Percentiles rank a stretch among this genome's conserved stretches.
Evolutionary conservation across 768 basidiomycete genomes (phyloP).

Genomic region (Naganishia antarctica): DNA sequence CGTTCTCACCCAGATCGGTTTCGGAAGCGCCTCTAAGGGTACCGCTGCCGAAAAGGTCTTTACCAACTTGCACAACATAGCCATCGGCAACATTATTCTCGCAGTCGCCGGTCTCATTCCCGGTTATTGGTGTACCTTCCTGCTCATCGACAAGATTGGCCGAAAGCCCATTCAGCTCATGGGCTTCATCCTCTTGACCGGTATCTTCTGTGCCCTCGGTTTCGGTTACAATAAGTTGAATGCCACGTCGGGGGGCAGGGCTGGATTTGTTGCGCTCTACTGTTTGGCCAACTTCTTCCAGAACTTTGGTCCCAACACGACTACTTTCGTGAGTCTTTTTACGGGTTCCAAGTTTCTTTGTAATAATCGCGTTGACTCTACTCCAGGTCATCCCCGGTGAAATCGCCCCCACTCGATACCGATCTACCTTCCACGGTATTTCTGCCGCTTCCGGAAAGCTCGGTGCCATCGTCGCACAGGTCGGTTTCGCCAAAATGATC

Average conservation of each 20-base stretch:
- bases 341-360: neutral
- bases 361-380: slow-evolving; percentile 20
- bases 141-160: slow-evolving; percentile 48
- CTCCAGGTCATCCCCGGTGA: slow-evolving; percentile 47
- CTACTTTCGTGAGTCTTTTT: slow-evolving; percentile 36
- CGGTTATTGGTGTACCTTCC: slow-evolving; percentile 49
- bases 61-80: slow-evolving; percentile 45
- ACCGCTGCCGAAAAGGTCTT: slow-evolving; percentile 29
- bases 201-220: slow-evolving; percentile 44
- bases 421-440: slow-evolving; percentile 49
- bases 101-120: slow-evolving; percentile 50
- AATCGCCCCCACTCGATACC: slow-evolving; percentile 50
- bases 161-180: slow-evolving; percentile 50
- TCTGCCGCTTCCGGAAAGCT: slow-evolving; percentile 50
- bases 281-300: slow-evolving; percentile 51
- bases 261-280: slow-evolving; percentile 48
- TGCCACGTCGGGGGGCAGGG: slow-evolving; percentile 39
- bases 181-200: slow-evolving; percentile 45
- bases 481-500: slow-evolving; percentile 48
- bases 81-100: slow-evolving; percentile 49
- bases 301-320: slow-evolving; percentile 48
- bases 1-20: slow-evolving; percentile 67
- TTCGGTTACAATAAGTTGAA: slow-evolving; percentile 49
- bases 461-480: slow-evolving; percentile 51
- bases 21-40: slow-evolving; percentile 55